These are phyloP conservation scores for Tuber microsphaerosporum DNA, from an alignment of 495 filamentous ascomycete genomes.

Conservation along the genomic window DNA sequence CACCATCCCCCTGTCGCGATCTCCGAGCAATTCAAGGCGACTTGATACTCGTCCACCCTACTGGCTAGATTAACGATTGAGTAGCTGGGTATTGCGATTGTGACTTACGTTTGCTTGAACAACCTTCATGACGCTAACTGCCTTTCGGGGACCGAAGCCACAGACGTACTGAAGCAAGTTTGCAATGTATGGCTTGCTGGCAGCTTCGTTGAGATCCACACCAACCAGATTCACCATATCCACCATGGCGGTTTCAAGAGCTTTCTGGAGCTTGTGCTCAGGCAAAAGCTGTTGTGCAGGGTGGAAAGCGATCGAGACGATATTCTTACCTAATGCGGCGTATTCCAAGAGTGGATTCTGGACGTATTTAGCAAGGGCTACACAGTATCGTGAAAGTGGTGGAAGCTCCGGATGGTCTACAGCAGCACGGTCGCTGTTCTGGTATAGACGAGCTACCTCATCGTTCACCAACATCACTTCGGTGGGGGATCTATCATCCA, in stretches of 20 bases:
- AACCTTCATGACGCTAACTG: constrained; percentile 75
- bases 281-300: constrained; percentile 80
- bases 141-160: constrained; percentile 88
- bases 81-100: neutral
- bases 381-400: constrained; percentile 75
- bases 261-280: constrained; percentile 72
- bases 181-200: constrained; percentile 63
- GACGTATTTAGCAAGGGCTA: constrained; percentile 79
- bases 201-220: constrained; percentile 85
- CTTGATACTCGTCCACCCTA: constrained; percentile 69
- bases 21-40: constrained; percentile 77
- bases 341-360: constrained; percentile 95
- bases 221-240: constrained; percentile 97
- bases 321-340: constrained; percentile 78
- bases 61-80: constrained; percentile 10
- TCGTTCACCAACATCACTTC: constrained; percentile 92
- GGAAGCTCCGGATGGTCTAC: constrained; percentile 71
- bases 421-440: constrained; percentile 74
- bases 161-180: constrained; percentile 86
- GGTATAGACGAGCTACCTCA: constrained; percentile 88
- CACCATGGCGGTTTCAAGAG: constrained; percentile 87
- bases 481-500: constrained; percentile 55
- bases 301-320: constrained; percentile 79
- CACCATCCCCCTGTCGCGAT: constrained; percentile 64
- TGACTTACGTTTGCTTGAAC: constrained; percentile 62